A percentile compares a stretch with the other conserved stretches of the same genome.
phyloP scores from a whole-genome alignment of 164 flowering plant species.

The Chimonanthus salicifolius region DNA sequence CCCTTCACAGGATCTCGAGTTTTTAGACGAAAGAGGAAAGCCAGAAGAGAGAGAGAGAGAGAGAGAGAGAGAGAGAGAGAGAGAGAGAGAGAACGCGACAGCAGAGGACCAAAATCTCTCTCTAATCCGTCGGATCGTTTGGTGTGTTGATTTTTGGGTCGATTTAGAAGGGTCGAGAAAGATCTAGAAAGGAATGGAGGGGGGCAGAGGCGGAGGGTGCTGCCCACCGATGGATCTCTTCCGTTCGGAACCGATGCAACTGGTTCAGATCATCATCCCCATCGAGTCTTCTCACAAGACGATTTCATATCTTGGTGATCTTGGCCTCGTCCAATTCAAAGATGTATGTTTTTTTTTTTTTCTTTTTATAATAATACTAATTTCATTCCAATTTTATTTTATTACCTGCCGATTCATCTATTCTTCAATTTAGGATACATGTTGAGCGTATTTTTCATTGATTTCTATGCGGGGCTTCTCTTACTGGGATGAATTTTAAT shows the following conservation, averaged over 20 bases:
- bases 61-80: no score
- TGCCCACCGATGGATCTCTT: slow-evolving; percentile 90
- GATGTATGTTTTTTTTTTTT: slow-evolving; percentile 38
- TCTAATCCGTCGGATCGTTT: not conserved
- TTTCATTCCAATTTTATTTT: not conserved
- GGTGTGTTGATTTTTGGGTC: not conserved
- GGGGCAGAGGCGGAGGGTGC: slow-evolving; percentile 39
- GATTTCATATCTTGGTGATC: slow-evolving; percentile 78
- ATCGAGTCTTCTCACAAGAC: slow-evolving; percentile 81
- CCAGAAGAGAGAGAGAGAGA: no score
- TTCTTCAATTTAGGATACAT: no score
- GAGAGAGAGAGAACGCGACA: no score
- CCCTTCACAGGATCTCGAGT: not conserved
- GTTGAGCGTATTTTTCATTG: no score
- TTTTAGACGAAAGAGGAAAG: not conserved
- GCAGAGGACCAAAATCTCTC: not conserved
- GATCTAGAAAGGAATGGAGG: slow-evolving; percentile 19
- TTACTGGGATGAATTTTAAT: no score
- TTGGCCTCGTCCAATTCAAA: slow-evolving; percentile 90
- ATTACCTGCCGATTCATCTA: not conserved
- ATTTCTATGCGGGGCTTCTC: no score
- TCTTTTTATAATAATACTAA: not conserved
- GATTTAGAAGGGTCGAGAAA: not conserved
- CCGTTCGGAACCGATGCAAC: slow-evolving; percentile 90
- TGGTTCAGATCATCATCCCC: slow-evolving; percentile 90